Conservation (phyloP, 805 yeast species). For the Kuraishia ogatae region DNA sequence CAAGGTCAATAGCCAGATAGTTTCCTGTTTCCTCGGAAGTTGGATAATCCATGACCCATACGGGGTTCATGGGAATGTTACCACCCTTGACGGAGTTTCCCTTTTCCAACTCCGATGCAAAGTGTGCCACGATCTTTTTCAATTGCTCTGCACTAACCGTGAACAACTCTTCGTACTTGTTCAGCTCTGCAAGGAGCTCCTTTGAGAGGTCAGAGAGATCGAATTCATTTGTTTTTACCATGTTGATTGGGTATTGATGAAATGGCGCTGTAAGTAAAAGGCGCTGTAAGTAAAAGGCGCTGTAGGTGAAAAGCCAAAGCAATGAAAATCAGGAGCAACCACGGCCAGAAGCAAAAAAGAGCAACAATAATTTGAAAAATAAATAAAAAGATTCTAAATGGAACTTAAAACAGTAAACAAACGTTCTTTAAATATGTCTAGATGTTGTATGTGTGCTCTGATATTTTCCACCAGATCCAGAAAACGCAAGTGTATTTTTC, state of each 20-base stretch:
- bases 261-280: slow-evolving; percentile 3
- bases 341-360: not conserved
- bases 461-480: not conserved
- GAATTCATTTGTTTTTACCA: not conserved
- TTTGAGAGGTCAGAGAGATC: not conserved
- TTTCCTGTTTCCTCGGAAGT: slow-evolving; percentile 52
- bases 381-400: not conserved
- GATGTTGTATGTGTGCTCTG: too few species aligned
- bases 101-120: slow-evolving; percentile 41
- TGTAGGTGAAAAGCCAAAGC: not conserved
- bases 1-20: slow-evolving; percentile 51
- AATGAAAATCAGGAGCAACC: too few species aligned
- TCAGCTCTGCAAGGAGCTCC: slow-evolving; percentile 2
- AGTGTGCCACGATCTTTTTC: slow-evolving; percentile 36
- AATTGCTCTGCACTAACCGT: slow-evolving; percentile 33
- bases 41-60: slow-evolving; percentile 54
- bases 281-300: not conserved
- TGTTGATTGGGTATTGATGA: not conserved
- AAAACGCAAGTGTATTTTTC: not conserved
- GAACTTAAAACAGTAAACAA: too few species aligned
- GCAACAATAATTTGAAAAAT: not conserved
- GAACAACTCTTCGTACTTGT: slow-evolving; percentile 15
- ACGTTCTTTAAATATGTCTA: not conserved
- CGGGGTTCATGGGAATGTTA: slow-evolving; percentile 54
- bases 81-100: slow-evolving; percentile 46